A percentile compares a stretch with the other conserved stretches of the same genome.
These are phyloP conservation scores for Lasiosphaeria hispida DNA, from an alignment of 495 filamentous ascomycete species.

Conservation along the genomic window DNA sequence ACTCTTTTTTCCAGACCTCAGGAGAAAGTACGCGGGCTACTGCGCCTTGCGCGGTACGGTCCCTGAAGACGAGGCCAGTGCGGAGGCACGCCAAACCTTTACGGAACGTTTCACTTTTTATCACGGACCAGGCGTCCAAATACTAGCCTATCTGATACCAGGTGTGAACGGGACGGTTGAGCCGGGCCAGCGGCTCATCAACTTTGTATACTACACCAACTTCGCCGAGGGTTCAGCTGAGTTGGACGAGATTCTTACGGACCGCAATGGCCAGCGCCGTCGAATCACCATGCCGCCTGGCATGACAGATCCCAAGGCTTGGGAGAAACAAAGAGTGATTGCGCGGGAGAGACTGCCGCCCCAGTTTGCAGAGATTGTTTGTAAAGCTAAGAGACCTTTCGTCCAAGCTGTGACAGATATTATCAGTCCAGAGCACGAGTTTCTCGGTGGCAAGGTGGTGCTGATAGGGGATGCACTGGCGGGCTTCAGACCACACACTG, in stretches of 20 bases:
- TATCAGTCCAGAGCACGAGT: slow-evolving; percentile 42
- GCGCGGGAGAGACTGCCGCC: slow-evolving; percentile 46
- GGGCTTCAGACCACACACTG: slow-evolving; percentile 56
- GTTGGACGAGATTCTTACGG: slow-evolving; percentile 53
- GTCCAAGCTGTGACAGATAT: slow-evolving; percentile 57
- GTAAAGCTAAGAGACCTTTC: slow-evolving; percentile 48
- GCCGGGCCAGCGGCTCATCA: slow-evolving; percentile 48
- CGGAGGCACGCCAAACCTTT: slow-evolving; percentile 61
- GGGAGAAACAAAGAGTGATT: slow-evolving; percentile 42
- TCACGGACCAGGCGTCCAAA: slow-evolving; percentile 42
- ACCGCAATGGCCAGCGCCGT: slow-evolving; percentile 44
- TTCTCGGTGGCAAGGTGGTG: slow-evolving; percentile 48
- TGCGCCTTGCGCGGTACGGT: slow-evolving; percentile 55
- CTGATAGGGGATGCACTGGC: slow-evolving; percentile 57
- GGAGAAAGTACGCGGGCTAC: slow-evolving; percentile 57
- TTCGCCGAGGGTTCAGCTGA: slow-evolving; percentile 45
- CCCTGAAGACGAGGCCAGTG: slow-evolving; percentile 72
- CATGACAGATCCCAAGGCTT: slow-evolving; percentile 39
- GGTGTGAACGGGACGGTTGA: slow-evolving; percentile 47
- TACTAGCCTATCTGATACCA: slow-evolving; percentile 54
- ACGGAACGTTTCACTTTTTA: slow-evolving; percentile 55
- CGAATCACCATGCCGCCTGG: slow-evolving; percentile 51
- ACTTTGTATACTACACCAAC: slow-evolving; percentile 59
- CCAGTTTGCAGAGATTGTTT: slow-evolving; percentile 53
- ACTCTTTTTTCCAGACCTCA: slow-evolving; percentile 42